phyloP scores from a whole-genome alignment of 768 basidiomycete genomes.

The Cubamyces lactineus region DNA sequence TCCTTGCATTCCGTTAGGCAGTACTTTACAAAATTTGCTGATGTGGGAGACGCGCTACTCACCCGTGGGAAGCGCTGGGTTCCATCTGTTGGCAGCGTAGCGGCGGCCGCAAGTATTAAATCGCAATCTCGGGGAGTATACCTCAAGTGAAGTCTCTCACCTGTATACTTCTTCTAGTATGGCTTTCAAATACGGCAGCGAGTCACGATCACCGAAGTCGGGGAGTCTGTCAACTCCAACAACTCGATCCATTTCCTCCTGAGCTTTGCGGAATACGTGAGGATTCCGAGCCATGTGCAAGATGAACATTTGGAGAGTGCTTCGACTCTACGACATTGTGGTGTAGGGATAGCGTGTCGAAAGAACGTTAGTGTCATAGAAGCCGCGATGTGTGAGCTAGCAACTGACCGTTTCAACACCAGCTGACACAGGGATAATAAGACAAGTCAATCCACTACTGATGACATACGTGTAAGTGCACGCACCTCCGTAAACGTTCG shows the following conservation, averaged over 20 bases:
- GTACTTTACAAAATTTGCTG: no score
- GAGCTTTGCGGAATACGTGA: conserved; percentile 41
- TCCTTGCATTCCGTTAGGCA: no score
- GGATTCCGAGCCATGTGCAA: conserved; percentile 43
- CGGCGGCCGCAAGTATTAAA: not conserved
- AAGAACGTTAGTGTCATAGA: no score
- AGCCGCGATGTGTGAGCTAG: not conserved
- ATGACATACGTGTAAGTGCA: not conserved
- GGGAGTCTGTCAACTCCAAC: conserved; percentile 44
- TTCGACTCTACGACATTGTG: conserved; percentile 37
- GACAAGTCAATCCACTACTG: no score
- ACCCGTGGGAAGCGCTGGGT: conserved; percentile 17
- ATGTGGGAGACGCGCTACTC: not conserved
- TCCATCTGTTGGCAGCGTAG: conserved; percentile 7
- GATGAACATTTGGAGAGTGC: conserved; percentile 42
- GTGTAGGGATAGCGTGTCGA: no score
- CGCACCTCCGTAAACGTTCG: conserved; percentile 14
- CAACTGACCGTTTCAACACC: conserved; percentile 17
- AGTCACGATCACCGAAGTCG: conserved; percentile 40
- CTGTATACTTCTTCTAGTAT: conserved; percentile 40
- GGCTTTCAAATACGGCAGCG: conserved; percentile 44
- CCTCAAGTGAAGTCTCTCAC: not conserved
- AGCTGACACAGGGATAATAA: not conserved
- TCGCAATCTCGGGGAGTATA: not conserved
- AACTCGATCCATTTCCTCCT: conserved; percentile 45